phyloP scores from a whole-genome alignment of 495 filamentous ascomycete genomes.

The Chaetomium cochliodes region DNA sequence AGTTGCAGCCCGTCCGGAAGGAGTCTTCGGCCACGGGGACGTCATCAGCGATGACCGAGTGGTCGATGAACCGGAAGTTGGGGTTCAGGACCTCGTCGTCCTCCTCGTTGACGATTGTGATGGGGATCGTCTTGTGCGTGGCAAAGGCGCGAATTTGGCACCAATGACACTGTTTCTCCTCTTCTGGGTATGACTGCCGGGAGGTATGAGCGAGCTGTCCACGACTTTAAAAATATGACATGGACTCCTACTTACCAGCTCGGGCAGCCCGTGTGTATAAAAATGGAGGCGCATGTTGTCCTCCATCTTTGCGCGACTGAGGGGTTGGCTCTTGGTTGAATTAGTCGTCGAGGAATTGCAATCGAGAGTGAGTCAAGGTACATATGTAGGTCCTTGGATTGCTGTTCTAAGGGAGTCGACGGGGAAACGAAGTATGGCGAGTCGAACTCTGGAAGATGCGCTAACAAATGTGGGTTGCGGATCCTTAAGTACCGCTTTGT shows the following conservation, averaged over 20 bases:
- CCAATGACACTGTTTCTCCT: slow-evolving; percentile 45
- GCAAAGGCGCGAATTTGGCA: slow-evolving; percentile 53
- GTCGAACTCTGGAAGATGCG: too few species aligned
- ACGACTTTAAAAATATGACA: neutral
- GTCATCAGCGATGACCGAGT: slow-evolving; percentile 43
- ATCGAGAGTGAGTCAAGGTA: too few species aligned
- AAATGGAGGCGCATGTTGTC: slow-evolving; percentile 41
- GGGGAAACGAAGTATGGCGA: too few species aligned
- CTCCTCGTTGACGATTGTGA: slow-evolving; percentile 51
- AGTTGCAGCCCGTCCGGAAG: slow-evolving; percentile 58
- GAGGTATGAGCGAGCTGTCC: neutral
- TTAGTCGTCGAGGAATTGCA: too few species aligned
- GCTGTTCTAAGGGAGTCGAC: too few species aligned
- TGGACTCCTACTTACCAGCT: slow-evolving; percentile 30
- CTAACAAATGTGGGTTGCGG: too few species aligned
- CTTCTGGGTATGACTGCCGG: slow-evolving; percentile 30
- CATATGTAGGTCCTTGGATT: too few species aligned
- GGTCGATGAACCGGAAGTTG: slow-evolving; percentile 55
- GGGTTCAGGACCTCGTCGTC: slow-evolving; percentile 43
- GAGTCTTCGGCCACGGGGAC: slow-evolving; percentile 47
- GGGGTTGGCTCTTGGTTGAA: too few species aligned
- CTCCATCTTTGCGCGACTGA: slow-evolving; percentile 39
- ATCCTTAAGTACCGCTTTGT: too few species aligned
- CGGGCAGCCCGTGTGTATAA: slow-evolving; percentile 40
- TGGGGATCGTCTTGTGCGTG: slow-evolving; percentile 39